These are phyloP conservation scores for Eurotiales sp. DNA, from an alignment of 2,329 filamentous ascomycete species.

Conservation along the genomic window DNA sequence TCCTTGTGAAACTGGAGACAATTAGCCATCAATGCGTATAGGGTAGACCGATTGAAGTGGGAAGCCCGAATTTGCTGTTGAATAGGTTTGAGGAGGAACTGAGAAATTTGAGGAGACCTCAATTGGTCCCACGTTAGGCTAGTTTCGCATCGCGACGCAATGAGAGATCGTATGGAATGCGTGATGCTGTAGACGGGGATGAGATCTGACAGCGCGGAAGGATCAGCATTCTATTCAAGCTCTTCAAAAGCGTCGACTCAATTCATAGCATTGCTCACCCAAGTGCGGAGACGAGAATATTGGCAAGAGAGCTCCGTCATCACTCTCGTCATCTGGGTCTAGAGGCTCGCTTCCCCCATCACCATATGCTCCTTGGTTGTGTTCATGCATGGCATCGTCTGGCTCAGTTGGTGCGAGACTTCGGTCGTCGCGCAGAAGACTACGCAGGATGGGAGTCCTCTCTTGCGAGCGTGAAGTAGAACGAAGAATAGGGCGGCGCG, in stretches of 20 bases:
- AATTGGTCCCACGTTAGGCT: conserved; percentile 93
- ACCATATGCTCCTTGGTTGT: conserved; percentile 35
- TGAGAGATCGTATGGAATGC: conserved; percentile 80
- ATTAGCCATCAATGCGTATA: conserved; percentile 90
- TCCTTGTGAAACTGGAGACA: conserved; percentile 92
- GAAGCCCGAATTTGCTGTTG: conserved; percentile 79
- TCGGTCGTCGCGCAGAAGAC: conserved; percentile 10
- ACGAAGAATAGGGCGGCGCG: conserved; percentile 21
- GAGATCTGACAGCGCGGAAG: conserved; percentile 55
- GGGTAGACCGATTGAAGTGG: conserved; percentile 79
- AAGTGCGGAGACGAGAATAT: conserved; percentile 77
- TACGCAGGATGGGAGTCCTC: conserved; percentile 18
- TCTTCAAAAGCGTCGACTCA: no score
- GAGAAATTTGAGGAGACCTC: conserved; percentile 90
- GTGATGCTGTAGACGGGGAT: conserved; percentile 88
- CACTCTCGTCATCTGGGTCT: conserved; percentile 37
- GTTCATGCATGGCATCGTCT: conserved; percentile 30
- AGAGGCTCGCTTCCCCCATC: conserved; percentile 24
- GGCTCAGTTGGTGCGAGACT: conserved; percentile 14
- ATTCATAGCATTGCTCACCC: conserved; percentile 52
- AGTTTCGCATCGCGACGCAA: conserved; percentile 83
- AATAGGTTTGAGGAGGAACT: conserved; percentile 93
- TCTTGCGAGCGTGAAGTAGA: conserved; percentile 24
- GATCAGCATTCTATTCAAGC: not conserved
- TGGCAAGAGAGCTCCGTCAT: conserved; percentile 59